Evolutionary conservation across 495 filamentous ascomycete genomes (phyloP), one percentile per base, ranked within the genome.

Genomic region (Penicillium malachiteum): DNA sequence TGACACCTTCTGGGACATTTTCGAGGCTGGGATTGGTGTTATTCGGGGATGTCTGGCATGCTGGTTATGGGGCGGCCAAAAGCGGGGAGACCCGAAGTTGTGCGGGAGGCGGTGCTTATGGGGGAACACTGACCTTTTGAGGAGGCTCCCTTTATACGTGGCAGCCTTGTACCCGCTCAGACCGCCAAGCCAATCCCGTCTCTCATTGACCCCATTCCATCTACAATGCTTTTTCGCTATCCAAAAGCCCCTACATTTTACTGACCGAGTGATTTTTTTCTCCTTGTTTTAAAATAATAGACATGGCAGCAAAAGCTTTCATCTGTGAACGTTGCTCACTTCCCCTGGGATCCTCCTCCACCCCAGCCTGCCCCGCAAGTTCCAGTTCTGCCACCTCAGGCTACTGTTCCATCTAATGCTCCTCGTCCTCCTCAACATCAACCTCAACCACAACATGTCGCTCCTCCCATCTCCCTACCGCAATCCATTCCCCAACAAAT

Each of bases 241-340:
- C 11, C 53, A 35, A 48, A 21, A 17, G n/a, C 3, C 40, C 48
- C 31, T 26, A 26, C 46, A 55, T 6, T 38, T 48, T 45, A 13
- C 44, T 54, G 43, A n/a, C 21, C 21, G 21, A 26, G 21, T 26
- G 21, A n/a, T n/a, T n/a, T 43, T 14, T 57, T 51, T 47, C 60
- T 69, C 63, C 64, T 52, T 62, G 65, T 52, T 31, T 40, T 31
- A 64, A 55, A 46, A 41, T 52, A 30, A 57, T 65, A 98, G 94
- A 88, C 81, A 73, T 99, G 95, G 95, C 93, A 97, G 73, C 78
- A 82, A 53, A 96, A 92, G 73, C 83, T 97, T 17, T 87, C 93
- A 0, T 83, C 84, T 60, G 81, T 91, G 45, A 81, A 87, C 44
- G 83, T 96, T 57, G 95, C 92, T 49, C 77, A 83, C 38, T 97